phyloP scores from a whole-genome alignment of 345 rosid genomes.

The Cardamine occulta region DNA sequence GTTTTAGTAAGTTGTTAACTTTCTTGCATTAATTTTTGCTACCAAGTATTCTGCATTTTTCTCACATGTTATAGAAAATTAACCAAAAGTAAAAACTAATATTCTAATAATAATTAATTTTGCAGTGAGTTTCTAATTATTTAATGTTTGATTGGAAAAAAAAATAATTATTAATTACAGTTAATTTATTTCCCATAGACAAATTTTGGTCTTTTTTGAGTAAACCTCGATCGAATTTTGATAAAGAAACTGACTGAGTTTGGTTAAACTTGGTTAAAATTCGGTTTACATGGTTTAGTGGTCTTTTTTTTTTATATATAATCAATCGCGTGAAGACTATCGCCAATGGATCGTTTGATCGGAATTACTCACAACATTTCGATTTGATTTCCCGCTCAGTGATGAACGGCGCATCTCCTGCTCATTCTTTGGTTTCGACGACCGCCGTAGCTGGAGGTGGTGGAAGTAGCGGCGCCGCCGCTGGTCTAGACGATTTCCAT shows the following conservation, averaged over 20 bases:
- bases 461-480: constrained; percentile 52
- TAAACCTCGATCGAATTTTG: neutral
- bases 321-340: neutral
- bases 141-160: no score
- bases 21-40: no score
- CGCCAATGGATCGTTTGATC: neutral
- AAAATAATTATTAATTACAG: no score
- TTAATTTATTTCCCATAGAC: no score
- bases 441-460: constrained; percentile 73
- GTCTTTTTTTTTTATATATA: neutral
- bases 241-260: neutral
- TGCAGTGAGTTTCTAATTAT: no score
- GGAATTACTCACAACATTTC: neutral
- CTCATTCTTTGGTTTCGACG: constrained; percentile 71
- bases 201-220: no score
- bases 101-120: no score
- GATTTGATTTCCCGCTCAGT: constrained; percentile 12
- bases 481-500: constrained; percentile 62
- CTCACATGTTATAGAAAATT: no score
- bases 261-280: neutral
- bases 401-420: constrained; percentile 80
- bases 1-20: no score
- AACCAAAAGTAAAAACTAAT: no score
- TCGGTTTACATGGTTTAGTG: constrained; percentile 7
- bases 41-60: no score